Evolutionary conservation across 768 basidiomycete species (phyloP).

Genomic region (Suillus subalutaceus): DNA sequence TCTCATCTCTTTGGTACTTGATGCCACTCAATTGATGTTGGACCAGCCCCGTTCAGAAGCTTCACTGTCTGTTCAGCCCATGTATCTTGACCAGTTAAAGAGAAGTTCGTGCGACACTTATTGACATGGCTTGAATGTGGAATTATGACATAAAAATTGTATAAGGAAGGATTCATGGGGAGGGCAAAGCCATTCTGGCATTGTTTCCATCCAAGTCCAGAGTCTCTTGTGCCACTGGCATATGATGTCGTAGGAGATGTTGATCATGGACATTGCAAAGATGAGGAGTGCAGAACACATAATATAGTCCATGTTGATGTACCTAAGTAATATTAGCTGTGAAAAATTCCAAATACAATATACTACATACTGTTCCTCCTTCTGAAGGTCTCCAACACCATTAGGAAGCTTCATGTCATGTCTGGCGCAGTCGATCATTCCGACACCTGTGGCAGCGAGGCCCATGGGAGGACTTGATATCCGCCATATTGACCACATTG

Average conservation of each 20-base stretch:
- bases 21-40: no score
- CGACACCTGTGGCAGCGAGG: conserved; percentile 6
- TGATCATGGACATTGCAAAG: neutral
- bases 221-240: conserved; percentile 20
- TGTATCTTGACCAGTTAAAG: no score
- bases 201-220: neutral
- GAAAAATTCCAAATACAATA: neutral
- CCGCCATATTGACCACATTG: neutral
- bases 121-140: conserved; percentile 21
- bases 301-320: conserved; percentile 19
- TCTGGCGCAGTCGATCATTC: conserved; percentile 10
- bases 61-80: no score
- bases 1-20: no score
- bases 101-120: conserved; percentile 18
- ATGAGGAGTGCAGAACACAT: neutral
- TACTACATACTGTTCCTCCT: neutral
- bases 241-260: conserved; percentile 20
- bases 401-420: neutral
- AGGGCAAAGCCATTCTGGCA: neutral
- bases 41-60: no score
- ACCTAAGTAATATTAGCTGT: neutral
- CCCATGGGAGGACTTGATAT: neutral
- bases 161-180: conserved; percentile 4
- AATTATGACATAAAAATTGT: conserved; percentile 24
- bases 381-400: conserved; percentile 4